Percentiles rank a stretch among this genome's conserved stretches.
Evolutionary conservation across 768 basidiomycete species (phyloP).

Genomic region (Termitomyces sp.): DNA sequence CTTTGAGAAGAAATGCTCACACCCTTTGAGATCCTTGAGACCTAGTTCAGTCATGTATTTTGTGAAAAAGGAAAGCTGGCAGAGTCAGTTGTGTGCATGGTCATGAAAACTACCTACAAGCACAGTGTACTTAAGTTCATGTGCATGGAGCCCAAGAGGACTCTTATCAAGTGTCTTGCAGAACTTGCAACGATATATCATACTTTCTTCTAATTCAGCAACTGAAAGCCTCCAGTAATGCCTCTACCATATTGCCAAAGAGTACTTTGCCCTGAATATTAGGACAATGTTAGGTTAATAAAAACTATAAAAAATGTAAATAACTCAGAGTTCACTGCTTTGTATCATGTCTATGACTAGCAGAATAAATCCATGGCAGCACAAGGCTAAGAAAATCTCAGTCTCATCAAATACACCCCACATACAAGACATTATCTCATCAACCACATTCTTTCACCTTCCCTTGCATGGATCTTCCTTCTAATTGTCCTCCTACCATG

Average conservation of each 20-base stretch:
- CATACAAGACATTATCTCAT: slow-evolving; percentile 15
- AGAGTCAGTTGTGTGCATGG: slow-evolving; percentile 23
- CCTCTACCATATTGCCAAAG: slow-evolving; percentile 16
- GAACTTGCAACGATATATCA: slow-evolving; percentile 26
- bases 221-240: slow-evolving; percentile 15
- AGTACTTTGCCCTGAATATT: slow-evolving; percentile 23
- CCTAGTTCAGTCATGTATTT: slow-evolving; percentile 22
- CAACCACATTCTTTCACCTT: slow-evolving; percentile 19
- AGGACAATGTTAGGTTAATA: background rate
- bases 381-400: slow-evolving; percentile 22
- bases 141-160: slow-evolving; percentile 12
- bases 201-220: slow-evolving; percentile 16
- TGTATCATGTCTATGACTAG: slow-evolving; percentile 16
- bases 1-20: slow-evolving; percentile 21
- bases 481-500: no score
- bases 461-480: slow-evolving; percentile 18
- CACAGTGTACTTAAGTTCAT: no score
- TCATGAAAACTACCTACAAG: slow-evolving; percentile 22
- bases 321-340: slow-evolving; percentile 22
- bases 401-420: slow-evolving; percentile 26
- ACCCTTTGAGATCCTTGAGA: slow-evolving; percentile 25
- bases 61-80: slow-evolving; percentile 21
- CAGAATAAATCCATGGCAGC: slow-evolving; percentile 22
- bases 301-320: background rate
- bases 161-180: slow-evolving; percentile 18